phyloP scores from a whole-genome alignment of 352 stramenopile species.

The Globisporangium camurandrum region DNA sequence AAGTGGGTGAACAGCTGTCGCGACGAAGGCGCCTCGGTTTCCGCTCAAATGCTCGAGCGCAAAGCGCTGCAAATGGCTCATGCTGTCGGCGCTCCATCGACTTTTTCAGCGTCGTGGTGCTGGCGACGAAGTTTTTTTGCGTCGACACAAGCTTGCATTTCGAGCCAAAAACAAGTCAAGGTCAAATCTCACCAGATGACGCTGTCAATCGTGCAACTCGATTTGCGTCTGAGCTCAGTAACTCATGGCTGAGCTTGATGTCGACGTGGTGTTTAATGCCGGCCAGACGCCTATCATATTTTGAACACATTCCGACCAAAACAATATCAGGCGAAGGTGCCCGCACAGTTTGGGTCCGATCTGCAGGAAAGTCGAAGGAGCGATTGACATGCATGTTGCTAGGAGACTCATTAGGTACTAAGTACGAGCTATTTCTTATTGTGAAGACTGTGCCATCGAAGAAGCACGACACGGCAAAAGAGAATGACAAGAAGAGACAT shows the following conservation, averaged over 20 bases:
- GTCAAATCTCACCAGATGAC: background rate
- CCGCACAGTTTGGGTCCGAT: conserved; percentile 19
- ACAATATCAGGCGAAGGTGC: conserved; percentile 9
- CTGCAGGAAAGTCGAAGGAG: conserved; percentile 18
- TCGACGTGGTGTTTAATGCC: conserved; percentile 11
- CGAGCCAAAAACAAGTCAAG: background rate
- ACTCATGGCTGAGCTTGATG: conserved; percentile 1
- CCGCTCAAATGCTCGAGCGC: background rate
- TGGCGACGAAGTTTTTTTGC: conserved; percentile 7
- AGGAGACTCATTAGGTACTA: conserved; percentile 13
- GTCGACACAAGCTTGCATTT: conserved; percentile 2
- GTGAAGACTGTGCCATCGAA: conserved; percentile 17
- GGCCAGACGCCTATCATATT: conserved; percentile 11
- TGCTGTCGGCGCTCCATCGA: background rate
- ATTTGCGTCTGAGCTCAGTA: background rate
- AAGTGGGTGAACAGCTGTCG: conserved; percentile 1
- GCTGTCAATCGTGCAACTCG: background rate
- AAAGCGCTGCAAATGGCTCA: background rate
- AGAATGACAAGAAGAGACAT: conserved; percentile 10
- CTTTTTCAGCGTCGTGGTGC: background rate
- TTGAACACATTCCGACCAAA: conserved; percentile 18
- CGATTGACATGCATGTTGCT: conserved; percentile 13
- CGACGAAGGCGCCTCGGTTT: background rate
- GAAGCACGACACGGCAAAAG: background rate
- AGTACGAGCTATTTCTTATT: conserved; percentile 19